Percentiles rank a stretch among this genome's conserved stretches.
Evolutionary conservation across 495 filamentous ascomycete genomes (phyloP).

Genomic region (Penicillium tannophilum): DNA sequence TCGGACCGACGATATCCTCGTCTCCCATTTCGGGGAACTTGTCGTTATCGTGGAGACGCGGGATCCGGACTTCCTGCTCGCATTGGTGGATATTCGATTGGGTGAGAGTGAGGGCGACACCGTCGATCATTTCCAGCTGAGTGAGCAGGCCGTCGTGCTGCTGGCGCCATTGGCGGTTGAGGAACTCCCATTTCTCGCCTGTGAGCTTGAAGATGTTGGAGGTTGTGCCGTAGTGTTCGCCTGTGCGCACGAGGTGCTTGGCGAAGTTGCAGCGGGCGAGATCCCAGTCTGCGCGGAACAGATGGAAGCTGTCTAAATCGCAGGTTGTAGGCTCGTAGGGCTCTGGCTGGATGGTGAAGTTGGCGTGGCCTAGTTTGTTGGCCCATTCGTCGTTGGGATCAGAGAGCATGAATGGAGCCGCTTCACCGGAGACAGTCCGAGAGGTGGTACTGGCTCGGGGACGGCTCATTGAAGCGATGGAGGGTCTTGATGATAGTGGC

Average conservation of each 20-base stretch:
- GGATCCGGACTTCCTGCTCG: conserved; percentile 59
- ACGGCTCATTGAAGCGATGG: conserved; percentile 71
- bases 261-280: conserved; percentile 77
- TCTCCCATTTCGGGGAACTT: conserved; percentile 90
- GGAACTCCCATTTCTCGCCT: conserved; percentile 80
- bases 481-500: conserved; percentile 77
- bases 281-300: conserved; percentile 78
- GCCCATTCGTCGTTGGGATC: conserved; percentile 79
- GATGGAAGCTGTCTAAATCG: conserved; percentile 61
- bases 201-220: conserved; percentile 83
- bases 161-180: conserved; percentile 68
- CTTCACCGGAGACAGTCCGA: conserved; percentile 58
- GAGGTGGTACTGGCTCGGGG: conserved; percentile 47
- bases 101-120: conserved; percentile 39
- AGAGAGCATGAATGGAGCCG: conserved; percentile 57
- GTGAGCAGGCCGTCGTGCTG: conserved; percentile 63
- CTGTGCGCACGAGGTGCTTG: conserved; percentile 79
- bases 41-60: conserved; percentile 64
- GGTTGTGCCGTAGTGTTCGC: conserved; percentile 82
- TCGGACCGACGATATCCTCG: conserved; percentile 89
- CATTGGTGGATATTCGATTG: conserved; percentile 47
- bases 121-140: conserved; percentile 38
- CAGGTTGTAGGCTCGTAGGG: conserved; percentile 70
- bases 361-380: conserved; percentile 81
- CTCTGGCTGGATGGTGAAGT: conserved; percentile 83